These are phyloP conservation scores for Fusarium camptoceras DNA, from an alignment of 2,329 filamentous ascomycete species.

Conservation along the genomic window DNA sequence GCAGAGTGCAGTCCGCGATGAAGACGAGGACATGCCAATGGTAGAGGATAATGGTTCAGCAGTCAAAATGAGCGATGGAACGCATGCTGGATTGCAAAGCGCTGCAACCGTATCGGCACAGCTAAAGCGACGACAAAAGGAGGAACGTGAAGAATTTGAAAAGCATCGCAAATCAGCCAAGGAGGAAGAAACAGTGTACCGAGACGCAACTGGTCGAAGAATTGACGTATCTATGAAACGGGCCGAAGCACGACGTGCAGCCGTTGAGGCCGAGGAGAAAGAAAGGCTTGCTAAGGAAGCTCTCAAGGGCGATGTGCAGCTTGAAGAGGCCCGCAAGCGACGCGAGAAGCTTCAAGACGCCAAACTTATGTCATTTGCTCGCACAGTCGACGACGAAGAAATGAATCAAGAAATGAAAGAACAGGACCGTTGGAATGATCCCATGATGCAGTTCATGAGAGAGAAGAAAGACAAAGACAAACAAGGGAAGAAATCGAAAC, in stretches of 20 bases:
- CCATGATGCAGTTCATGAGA: constrained; percentile 82
- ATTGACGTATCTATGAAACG: constrained; percentile 93
- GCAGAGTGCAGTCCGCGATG: constrained; percentile 62
- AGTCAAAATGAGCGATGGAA: constrained; percentile 85
- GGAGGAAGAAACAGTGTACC: constrained; percentile 88
- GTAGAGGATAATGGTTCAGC: constrained; percentile 61
- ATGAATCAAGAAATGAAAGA: constrained; percentile 87
- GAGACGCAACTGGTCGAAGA: constrained; percentile 92
- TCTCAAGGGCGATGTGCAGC: constrained; percentile 87
- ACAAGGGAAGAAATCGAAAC: constrained; percentile 52
- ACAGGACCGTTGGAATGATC: constrained; percentile 89
- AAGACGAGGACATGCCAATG: constrained; percentile 62
- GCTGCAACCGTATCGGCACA: constrained; percentile 81
- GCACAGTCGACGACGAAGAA: constrained; percentile 84
- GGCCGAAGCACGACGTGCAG: constrained; percentile 79
- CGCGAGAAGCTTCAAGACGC: constrained; percentile 81
- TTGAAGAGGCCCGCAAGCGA: constrained; percentile 71
- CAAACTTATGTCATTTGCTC: constrained; percentile 81
- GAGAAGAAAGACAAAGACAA: constrained; percentile 54
- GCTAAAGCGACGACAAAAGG: constrained; percentile 72
- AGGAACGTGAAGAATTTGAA: constrained; percentile 68
- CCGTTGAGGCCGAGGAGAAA: constrained; percentile 76
- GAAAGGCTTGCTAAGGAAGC: constrained; percentile 75
- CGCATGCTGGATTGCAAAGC: constrained; percentile 86
- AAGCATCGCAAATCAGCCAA: constrained; percentile 56